Evolutionary conservation across 805 yeast species (phyloP).

Genomic region (Barnettozyma wickerhamii): DNA sequence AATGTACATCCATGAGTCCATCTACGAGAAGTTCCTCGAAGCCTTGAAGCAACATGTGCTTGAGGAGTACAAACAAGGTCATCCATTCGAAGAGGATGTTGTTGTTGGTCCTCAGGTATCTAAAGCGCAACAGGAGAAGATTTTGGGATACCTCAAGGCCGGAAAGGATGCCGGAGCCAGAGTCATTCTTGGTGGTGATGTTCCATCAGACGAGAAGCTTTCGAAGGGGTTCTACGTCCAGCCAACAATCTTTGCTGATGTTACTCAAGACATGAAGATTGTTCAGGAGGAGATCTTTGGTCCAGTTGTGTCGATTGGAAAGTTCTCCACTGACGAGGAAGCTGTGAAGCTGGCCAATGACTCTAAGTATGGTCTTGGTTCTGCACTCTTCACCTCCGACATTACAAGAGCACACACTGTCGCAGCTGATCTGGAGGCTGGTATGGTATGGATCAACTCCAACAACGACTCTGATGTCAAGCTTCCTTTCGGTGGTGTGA

Average conservation of each 20-base stretch:
- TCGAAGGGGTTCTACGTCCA: slow-evolving; percentile 35
- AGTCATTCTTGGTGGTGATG: slow-evolving; percentile 41
- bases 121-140: slow-evolving; percentile 41
- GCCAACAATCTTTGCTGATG: slow-evolving; percentile 47
- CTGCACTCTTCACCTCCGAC: slow-evolving; percentile 39
- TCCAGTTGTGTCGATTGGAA: slow-evolving; percentile 44
- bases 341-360: slow-evolving; percentile 40
- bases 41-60: slow-evolving; percentile 33
- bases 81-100: slow-evolving; percentile 38
- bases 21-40: slow-evolving; percentile 46
- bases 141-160: slow-evolving; percentile 39
- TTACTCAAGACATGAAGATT: slow-evolving; percentile 35
- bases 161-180: slow-evolving; percentile 55
- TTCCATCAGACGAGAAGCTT: slow-evolving; percentile 25
- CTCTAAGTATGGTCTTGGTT: slow-evolving; percentile 43
- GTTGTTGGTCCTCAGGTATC: slow-evolving; percentile 56
- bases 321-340: slow-evolving; percentile 40
- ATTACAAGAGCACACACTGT: slow-evolving; percentile 35
- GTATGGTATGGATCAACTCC: slow-evolving; percentile 56
- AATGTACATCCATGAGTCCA: slow-evolving; percentile 49
- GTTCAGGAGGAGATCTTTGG: slow-evolving; percentile 48
- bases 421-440: slow-evolving; percentile 39
- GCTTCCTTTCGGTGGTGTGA: slow-evolving; percentile 68
- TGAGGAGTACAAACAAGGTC: slow-evolving; percentile 38
- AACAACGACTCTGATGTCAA: slow-evolving; percentile 53